A percentile compares a stretch with the other conserved stretches of the same genome.
Conservation (phyloP, 768 basidiomycete genomes). For the Hygrocybe punicea region DNA sequence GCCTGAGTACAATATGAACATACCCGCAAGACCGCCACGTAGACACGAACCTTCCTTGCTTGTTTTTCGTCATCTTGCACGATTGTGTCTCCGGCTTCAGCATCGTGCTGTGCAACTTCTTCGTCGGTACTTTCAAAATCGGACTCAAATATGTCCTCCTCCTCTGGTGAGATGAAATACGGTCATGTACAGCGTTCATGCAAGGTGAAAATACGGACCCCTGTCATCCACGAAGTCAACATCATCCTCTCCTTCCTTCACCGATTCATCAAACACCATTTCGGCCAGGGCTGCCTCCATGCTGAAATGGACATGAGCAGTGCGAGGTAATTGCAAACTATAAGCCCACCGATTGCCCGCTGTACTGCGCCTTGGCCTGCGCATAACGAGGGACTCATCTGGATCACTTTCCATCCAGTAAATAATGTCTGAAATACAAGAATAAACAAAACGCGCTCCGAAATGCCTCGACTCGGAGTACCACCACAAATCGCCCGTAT, state of each 20-base stretch:
- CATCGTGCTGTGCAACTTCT: constrained; percentile 53
- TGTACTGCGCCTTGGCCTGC: constrained; percentile 66
- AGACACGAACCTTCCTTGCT: constrained; percentile 42
- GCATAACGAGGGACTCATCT: constrained; percentile 48
- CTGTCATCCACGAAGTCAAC: constrained; percentile 64
- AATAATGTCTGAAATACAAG: not conserved
- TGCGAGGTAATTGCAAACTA: not conserved
- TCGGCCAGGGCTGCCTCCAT: constrained; percentile 79
- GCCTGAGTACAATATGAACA: constrained; percentile 39
- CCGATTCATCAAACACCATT: constrained; percentile 53
- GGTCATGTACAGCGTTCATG: constrained; percentile 6
- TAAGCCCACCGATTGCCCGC: constrained; percentile 68
- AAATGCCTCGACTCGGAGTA: constrained; percentile 7
- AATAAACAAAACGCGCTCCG: not conserved
- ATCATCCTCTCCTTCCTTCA: constrained; percentile 68
- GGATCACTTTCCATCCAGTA: constrained; percentile 13
- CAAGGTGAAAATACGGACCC: constrained; percentile 40
- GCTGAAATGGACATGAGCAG: constrained; percentile 34
- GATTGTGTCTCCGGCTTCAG: constrained; percentile 54
- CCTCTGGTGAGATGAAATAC: constrained; percentile 45
- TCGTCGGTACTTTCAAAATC: constrained; percentile 88
- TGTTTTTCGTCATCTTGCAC: constrained; percentile 59
- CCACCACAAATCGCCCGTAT: not conserved
- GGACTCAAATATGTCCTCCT: constrained; percentile 77
- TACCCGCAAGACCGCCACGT: not conserved